Evolutionary conservation across 2,329 filamentous ascomycete species (phyloP), one percentile per base, ranked within the genome.

Genomic region (Colletotrichum phormii): DNA sequence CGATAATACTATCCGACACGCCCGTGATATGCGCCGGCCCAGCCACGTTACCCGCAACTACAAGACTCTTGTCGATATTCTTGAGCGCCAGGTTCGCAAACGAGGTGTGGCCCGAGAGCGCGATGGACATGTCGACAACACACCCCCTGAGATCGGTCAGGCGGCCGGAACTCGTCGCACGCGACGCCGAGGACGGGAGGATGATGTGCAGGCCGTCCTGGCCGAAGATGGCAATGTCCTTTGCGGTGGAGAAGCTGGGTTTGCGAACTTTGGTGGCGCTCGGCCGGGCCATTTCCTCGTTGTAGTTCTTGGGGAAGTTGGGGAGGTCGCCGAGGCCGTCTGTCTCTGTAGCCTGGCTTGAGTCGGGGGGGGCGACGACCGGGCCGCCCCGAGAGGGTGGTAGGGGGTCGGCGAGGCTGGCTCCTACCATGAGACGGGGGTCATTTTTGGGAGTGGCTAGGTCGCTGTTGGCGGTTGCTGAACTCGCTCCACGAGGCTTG

Each of bases 1-100:
- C 90, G 15, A 97, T 82, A n/a, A 95, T 89, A 75, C 92, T 94
- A 77, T 94, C 86, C 63, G 87, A 84, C 1, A 98, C 84, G 0
- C 87, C 89, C 0, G 96, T 98, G 64, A 98, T 89, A 79, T 98
- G 96, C 9, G 93, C 91, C 0, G 97, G 90, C 0, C 97, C 97
- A 53, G 89, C 87, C 6, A 98, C 93, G 67, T 90, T 89, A 0
- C 95, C 95, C 51, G 92, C 93, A 15, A 98, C 85, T 31, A 99
- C 86, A 22, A 98, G 84, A 62, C 92, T 94, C 55, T 89, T 84
- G 31, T 87, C 85, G 73, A 98, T 89, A 76, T 92, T 88, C 77
- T 93, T 94, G 71, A 98, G 84, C 22, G 83, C 83, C 55, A 91
- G 83, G 35, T 90, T 92, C 3, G 94, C 92, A 77, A 97, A 97